A percentile compares a stretch with the other conserved stretches of the same genome.
Conservation (phyloP, 768 basidiomycete species). For the Harrya chromipes region DNA sequence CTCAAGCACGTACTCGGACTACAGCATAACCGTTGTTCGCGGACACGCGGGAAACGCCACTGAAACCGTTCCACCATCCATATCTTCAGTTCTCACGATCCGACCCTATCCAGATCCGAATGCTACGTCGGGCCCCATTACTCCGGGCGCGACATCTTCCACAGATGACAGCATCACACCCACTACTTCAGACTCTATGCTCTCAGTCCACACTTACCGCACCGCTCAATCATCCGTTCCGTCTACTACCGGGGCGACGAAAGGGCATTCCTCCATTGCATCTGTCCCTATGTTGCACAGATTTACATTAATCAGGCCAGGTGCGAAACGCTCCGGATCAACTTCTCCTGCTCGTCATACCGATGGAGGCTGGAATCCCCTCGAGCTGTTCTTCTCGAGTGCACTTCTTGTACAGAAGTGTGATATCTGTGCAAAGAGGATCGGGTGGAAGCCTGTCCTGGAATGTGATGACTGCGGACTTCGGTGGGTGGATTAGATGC, state of each 20-base stretch:
- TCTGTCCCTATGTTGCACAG: constrained; percentile 68
- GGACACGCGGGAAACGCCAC: constrained; percentile 41
- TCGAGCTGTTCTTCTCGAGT: constrained; percentile 76
- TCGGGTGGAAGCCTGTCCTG: constrained; percentile 83
- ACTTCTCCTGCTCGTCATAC: constrained; percentile 26
- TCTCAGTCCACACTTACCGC: constrained; percentile 60
- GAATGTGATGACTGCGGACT: constrained; percentile 89
- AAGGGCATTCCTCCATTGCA: constrained; percentile 69
- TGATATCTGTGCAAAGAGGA: constrained; percentile 74
- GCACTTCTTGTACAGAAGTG: constrained; percentile 73
- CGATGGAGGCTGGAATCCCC: constrained; percentile 63
- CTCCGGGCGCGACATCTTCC: constrained; percentile 34
- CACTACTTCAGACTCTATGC: constrained; percentile 43
- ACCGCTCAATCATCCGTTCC: constrained; percentile 52
- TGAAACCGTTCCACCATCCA: constrained; percentile 45
- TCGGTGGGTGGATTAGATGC: constrained; percentile 41
- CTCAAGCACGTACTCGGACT: constrained; percentile 50
- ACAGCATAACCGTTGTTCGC: constrained; percentile 69
- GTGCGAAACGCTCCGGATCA: constrained; percentile 49
- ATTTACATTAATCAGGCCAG: constrained; percentile 84
- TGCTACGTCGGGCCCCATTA: constrained; percentile 38
- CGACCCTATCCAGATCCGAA: constrained; percentile 54
- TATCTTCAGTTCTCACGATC: constrained; percentile 74
- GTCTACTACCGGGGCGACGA: constrained; percentile 65
- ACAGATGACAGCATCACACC: constrained; percentile 35